These are phyloP conservation scores for Rhizodiscina lignyota DNA, from an alignment of 495 filamentous ascomycete species.

Conservation along the genomic window DNA sequence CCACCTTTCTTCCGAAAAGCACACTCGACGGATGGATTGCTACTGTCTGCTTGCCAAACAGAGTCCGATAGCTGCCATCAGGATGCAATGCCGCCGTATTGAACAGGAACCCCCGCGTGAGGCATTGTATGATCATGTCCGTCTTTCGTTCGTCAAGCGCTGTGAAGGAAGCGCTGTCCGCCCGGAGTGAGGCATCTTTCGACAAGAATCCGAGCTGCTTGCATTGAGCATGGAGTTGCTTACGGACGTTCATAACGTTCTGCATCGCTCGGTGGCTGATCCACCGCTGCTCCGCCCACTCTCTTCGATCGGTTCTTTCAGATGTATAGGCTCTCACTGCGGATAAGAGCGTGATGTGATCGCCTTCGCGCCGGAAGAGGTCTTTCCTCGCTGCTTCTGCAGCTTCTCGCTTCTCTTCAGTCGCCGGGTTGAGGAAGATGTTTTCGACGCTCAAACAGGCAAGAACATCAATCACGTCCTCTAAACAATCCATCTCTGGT, in stretches of 20 bases:
- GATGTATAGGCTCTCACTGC: slow-evolving; percentile 68
- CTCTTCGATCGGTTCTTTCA: slow-evolving; percentile 54
- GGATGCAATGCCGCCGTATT: slow-evolving; percentile 73
- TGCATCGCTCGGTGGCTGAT: slow-evolving; percentile 75
- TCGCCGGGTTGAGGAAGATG: slow-evolving; percentile 63
- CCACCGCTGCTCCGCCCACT: slow-evolving; percentile 63
- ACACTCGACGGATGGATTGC: slow-evolving; percentile 81
- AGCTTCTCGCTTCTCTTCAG: slow-evolving; percentile 67
- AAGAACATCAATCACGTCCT: slow-evolving; percentile 83
- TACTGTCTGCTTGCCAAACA: slow-evolving; percentile 69
- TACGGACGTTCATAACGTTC: slow-evolving; percentile 66
- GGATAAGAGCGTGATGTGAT: slow-evolving; percentile 72
- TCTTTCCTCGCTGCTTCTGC: slow-evolving; percentile 56
- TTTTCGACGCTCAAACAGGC: slow-evolving; percentile 77
- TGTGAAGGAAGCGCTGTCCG: slow-evolving; percentile 2
- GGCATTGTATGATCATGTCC: slow-evolving; percentile 52
- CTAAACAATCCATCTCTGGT: slow-evolving; percentile 48
- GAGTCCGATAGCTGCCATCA: slow-evolving; percentile 73
- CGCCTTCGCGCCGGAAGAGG: slow-evolving; percentile 67
- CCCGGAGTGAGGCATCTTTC: not conserved
- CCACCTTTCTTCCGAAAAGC: slow-evolving; percentile 69
- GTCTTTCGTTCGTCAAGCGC: slow-evolving; percentile 32
- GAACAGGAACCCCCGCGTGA: slow-evolving; percentile 61
- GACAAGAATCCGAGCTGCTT: slow-evolving; percentile 28
- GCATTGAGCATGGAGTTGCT: slow-evolving; percentile 62